Base-by-base conservation (phyloP, 2,329 filamentous ascomycete genomes). In the Epichloe bromicola region DNA sequence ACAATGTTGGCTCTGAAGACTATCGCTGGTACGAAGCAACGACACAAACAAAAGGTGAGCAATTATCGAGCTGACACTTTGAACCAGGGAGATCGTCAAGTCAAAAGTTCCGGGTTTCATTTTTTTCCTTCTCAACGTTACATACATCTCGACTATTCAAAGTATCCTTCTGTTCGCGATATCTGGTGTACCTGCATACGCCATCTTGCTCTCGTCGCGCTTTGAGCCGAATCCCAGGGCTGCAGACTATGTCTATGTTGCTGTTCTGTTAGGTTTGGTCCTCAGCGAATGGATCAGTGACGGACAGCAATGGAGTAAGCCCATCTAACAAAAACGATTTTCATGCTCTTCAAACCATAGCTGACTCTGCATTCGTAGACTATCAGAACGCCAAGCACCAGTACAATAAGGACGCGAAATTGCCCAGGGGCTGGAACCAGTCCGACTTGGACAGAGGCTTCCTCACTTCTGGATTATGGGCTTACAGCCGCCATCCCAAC, bases 401-500 rank as follows among this genome's bases (percentile, higher is more conserved):
- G 42, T 97, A 95, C 67, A 78, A 80, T 55, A 74, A 80, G 55
- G 84, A 82, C 1, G 87, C 81, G 46, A 85, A 86, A 63, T 74
- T 91, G 3, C 80, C 87, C 1, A 66, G 69, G 5, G 75, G 70
- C 20, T 89, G 76, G 66, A 76, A 74, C 0, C 80, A 83, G 57
- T 80, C 80, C 54, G 88, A 95, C 50, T 78, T 98, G 26, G 88
- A 96, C 56, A 85, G 91, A 38, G 93, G 93, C 41, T 98, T 98
- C 69, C 76, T 86, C 56, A 85, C 87, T 8, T 80, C 76, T 4
- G 93, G 93, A 0, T 73, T 98, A 7, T 98, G 87, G 84, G 84
- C 82, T 1, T 89, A 83, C 72, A 91, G 85, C 59, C 79, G 93
- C 44, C 94, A 98, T 66, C 93, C 93, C 46, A 98, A 98, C 67